phyloP scores from a whole-genome alignment of 2,329 filamentous ascomycete genomes.

The Leptoxyphium fumago region DNA sequence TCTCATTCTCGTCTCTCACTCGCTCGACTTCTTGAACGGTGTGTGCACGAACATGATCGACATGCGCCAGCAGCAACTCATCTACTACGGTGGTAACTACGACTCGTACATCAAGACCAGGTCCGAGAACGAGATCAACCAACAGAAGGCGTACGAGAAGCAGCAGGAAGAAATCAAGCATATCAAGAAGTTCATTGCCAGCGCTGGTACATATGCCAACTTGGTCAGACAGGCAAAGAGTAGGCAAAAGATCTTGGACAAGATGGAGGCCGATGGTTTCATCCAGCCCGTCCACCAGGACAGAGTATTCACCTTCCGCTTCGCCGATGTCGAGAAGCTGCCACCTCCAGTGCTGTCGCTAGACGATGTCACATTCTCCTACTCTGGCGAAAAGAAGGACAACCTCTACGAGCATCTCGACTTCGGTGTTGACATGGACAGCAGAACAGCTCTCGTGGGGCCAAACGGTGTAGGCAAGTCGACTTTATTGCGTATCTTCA shows the following conservation, averaged over 20 bases:
- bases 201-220: slow-evolving; percentile 98
- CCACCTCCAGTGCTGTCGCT: slow-evolving; percentile 92
- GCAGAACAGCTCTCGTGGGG: slow-evolving; percentile 86
- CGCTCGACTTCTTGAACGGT: slow-evolving; percentile 97
- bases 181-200: slow-evolving; percentile 99
- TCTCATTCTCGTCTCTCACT: slow-evolving; percentile 90
- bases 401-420: slow-evolving; percentile 95
- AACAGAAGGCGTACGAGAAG: slow-evolving; percentile 98
- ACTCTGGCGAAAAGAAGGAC: slow-evolving; percentile 77
- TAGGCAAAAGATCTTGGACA: slow-evolving; percentile 98
- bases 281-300: slow-evolving; percentile 81
- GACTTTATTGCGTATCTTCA: slow-evolving; percentile 90
- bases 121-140: slow-evolving; percentile 87
- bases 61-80: slow-evolving; percentile 75
- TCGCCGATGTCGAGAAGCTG: slow-evolving; percentile 98
- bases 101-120: slow-evolving; percentile 92
- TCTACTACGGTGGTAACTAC: slow-evolving; percentile 99
- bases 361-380: slow-evolving; percentile 95
- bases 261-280: slow-evolving; percentile 99
- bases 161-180: slow-evolving; percentile 98
- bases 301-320: slow-evolving; percentile 90
- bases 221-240: slow-evolving; percentile 98
- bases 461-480: slow-evolving; percentile 99
- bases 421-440: slow-evolving; percentile 99
- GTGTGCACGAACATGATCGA: slow-evolving; percentile 98